A percentile compares a stretch with the other conserved stretches of the same genome.
phyloP scores from a whole-genome alignment of 78 protist species.

The Cavenderia fasciculata region DNA sequence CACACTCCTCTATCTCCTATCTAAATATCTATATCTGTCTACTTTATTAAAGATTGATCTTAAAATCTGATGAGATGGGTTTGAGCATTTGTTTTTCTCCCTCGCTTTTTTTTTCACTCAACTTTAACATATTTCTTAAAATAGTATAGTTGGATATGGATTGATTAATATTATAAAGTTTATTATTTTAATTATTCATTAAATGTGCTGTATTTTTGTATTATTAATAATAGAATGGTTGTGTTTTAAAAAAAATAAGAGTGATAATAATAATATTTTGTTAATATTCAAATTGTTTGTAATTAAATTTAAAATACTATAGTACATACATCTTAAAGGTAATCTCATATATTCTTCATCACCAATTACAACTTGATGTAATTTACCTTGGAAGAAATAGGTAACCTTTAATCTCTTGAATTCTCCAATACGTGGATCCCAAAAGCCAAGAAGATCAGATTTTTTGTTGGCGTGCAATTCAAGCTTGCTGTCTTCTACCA shows the following conservation, averaged over 20 bases:
- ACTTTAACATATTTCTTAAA: too few species aligned
- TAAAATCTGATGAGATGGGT: too few species aligned
- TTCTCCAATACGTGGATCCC: slow-evolving; percentile 71
- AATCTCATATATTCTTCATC: slow-evolving; percentile 54
- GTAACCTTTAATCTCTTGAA: slow-evolving; percentile 46
- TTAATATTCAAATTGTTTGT: too few species aligned
- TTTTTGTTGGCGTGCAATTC: slow-evolving; percentile 43
- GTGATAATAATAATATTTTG: not conserved
- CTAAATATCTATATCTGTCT: too few species aligned
- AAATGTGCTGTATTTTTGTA: too few species aligned
- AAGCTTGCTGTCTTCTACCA: slow-evolving; percentile 58
- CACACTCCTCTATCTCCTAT: too few species aligned
- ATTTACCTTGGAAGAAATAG: slow-evolving; percentile 57
- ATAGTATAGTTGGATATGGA: too few species aligned
- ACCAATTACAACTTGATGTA: slow-evolving; percentile 22
- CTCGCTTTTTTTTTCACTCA: too few species aligned
- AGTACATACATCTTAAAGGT: slow-evolving; percentile 72
- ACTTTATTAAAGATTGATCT: too few species aligned
- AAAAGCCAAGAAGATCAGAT: slow-evolving; percentile 65
- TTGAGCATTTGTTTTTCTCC: too few species aligned
- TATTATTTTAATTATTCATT: too few species aligned
- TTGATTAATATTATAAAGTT: too few species aligned
- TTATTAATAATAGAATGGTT: not conserved
- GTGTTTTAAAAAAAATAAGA: not conserved
- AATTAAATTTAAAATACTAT: not conserved